Percentiles rank a stretch among this genome's conserved stretches.
phyloP scores from a whole-genome alignment of 2,329 filamentous ascomycete genomes.

The Cercospora sojina region DNA sequence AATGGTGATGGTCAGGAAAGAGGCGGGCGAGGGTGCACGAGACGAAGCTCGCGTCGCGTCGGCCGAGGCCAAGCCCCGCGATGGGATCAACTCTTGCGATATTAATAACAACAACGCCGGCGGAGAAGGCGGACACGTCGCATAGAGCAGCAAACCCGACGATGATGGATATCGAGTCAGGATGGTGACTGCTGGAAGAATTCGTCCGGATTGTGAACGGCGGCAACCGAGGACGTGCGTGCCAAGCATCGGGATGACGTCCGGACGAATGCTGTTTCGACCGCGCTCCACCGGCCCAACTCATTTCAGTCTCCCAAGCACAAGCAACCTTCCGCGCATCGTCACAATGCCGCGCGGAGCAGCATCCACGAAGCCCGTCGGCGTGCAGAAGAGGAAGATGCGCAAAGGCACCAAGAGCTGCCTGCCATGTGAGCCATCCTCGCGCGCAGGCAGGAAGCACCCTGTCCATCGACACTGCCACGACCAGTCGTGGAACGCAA shows the following conservation, averaged over 20 bases:
- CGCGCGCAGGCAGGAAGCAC: too few relatives aligned
- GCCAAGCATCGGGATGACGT: background rate
- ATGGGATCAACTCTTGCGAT: background rate
- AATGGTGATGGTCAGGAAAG: background rate
- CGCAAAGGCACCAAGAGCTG: slow-evolving; percentile 20
- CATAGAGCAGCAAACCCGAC: too few relatives aligned
- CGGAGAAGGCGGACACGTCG: background rate
- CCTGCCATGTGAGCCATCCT: slow-evolving; percentile 14
- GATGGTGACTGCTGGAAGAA: too few relatives aligned
- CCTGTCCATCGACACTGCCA: background rate
- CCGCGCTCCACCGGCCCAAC: background rate
- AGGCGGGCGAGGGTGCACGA: background rate
- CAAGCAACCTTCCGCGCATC: background rate
- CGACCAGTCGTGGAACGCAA: background rate
- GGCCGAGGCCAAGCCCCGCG: background rate
- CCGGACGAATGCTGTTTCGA: background rate
- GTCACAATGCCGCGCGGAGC: background rate
- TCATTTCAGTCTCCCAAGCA: background rate
- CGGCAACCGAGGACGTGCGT: too few relatives aligned
- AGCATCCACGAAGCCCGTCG: background rate
- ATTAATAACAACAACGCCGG: background rate
- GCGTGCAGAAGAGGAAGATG: slow-evolving; percentile 14
- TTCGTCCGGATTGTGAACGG: too few relatives aligned
- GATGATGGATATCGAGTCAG: too few relatives aligned
- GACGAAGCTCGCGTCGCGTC: background rate